Percentiles rank a stretch among this genome's conserved stretches.
These are phyloP conservation scores for Neurospora sp. DNA, from an alignment of 495 filamentous ascomycete genomes.

Conservation along the genomic window DNA sequence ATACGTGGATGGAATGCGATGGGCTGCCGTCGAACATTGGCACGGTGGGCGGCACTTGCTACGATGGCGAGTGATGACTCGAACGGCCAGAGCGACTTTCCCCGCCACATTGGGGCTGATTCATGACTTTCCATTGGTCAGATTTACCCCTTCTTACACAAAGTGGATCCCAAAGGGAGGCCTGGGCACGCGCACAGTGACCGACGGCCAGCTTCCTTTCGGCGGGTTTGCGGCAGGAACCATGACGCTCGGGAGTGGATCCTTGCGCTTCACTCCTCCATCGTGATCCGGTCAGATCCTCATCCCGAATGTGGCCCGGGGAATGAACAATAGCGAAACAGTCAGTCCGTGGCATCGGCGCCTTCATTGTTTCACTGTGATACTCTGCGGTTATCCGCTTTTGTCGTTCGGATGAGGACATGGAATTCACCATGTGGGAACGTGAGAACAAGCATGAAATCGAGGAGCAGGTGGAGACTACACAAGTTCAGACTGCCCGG, in stretches of 20 bases:
- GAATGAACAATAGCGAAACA: not conserved
- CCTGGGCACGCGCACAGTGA: not conserved
- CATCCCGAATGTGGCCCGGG: not conserved
- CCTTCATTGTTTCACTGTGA: not conserved
- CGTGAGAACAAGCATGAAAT: not conserved
- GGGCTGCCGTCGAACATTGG: constrained; percentile 22
- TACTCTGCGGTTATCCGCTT: not conserved
- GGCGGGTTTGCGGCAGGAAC: not conserved
- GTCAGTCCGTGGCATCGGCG: not conserved
- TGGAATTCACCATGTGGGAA: not conserved
- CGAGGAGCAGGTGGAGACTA: not conserved
- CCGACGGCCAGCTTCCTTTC: not conserved
- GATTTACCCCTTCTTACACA: not conserved
- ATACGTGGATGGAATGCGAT: constrained; percentile 15
- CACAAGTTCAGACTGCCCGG: not conserved
- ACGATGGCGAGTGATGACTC: constrained; percentile 13
- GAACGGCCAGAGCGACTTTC: constrained; percentile 15
- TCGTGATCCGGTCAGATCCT: not conserved
- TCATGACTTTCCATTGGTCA: not conserved
- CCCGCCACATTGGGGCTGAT: constrained; percentile 19
- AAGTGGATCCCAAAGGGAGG: not conserved
- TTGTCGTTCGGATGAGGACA: not conserved
- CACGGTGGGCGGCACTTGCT: constrained; percentile 2
- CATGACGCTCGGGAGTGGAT: not conserved
- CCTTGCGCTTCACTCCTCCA: not conserved